phyloP scores from a whole-genome alignment of 805 yeast species.

The Kluyveromyces lactis region DNA sequence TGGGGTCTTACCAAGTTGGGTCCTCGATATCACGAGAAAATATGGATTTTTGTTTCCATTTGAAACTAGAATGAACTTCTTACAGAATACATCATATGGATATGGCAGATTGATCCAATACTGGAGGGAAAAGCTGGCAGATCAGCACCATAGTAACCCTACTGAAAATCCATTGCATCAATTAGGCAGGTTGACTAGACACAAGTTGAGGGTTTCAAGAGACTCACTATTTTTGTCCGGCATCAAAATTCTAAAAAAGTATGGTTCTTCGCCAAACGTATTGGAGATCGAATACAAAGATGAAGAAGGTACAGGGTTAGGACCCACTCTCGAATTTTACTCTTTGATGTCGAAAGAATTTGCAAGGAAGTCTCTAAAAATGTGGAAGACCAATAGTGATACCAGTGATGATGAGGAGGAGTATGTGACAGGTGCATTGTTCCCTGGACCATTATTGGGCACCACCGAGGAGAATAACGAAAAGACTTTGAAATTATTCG shows the following conservation, averaged over 20 bases:
- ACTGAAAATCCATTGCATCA: conserved; percentile 29
- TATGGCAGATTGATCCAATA: conserved; percentile 71
- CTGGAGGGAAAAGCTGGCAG: conserved; percentile 52
- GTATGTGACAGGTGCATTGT: conserved; percentile 45
- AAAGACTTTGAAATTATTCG: conserved; percentile 45
- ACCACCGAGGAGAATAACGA: conserved; percentile 28
- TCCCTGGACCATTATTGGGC: conserved; percentile 55
- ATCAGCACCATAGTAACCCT: conserved; percentile 27
- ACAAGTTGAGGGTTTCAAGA: conserved; percentile 72
- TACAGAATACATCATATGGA: conserved; percentile 87
- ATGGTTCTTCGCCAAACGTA: conserved; percentile 72
- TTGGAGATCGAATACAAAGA: conserved; percentile 81
- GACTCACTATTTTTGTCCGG: conserved; percentile 67
- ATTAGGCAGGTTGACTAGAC: conserved; percentile 70
- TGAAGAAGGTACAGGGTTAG: conserved; percentile 94
- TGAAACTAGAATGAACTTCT: conserved; percentile 65
- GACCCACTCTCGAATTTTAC: conserved; percentile 92
- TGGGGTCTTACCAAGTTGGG: conserved; percentile 82
- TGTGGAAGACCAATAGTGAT: conserved; percentile 58
- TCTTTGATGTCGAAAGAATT: conserved; percentile 74
- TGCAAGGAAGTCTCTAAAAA: conserved; percentile 40
- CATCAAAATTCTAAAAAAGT: conserved; percentile 61
- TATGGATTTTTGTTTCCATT: conserved; percentile 82
- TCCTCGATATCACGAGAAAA: conserved; percentile 57
- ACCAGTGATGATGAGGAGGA: conserved; percentile 26